Evolutionary conservation across 208 protist species (phyloP), one percentile per base, ranked within the genome.

Genomic region (Porcisia hertigi): DNA sequence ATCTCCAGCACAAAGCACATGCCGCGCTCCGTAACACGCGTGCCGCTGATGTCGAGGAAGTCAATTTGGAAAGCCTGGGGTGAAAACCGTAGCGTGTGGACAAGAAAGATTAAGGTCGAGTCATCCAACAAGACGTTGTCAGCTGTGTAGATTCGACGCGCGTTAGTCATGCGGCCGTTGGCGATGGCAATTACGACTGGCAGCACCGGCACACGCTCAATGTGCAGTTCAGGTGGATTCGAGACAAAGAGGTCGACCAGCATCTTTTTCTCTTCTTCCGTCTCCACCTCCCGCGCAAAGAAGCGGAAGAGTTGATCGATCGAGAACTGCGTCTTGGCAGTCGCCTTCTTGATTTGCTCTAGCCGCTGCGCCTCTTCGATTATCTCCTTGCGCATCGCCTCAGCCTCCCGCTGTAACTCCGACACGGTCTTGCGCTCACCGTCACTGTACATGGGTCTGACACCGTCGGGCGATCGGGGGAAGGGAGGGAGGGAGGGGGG

Each of bases 381-480:
- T 55, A 95, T 94, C 36, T 84, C 78, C 39, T 75, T 87, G 39
- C 86, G 85, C 62, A 79, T 91, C 54, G 84, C 82, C 74, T 91
- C 85, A 1, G 91, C 90, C 76, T 90, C 88, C 5, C 93, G 87
- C 72, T 92, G 88, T 60, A 95, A 82, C 84, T 95, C 90, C 63
- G 91, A 95, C 57, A 97, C 81, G 12, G 93, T 97, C 81, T 97
- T 93, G 1, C 89, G 82, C 36, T 93, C 81, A 20, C 93, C 93
- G 83, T 97, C 91, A 67, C 91, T 93, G 75, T 97, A 97, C 93
- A 97, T 97, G 63, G 30, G 16, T 57, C 25, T 20, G 7, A 52
- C 14, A 16, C 66, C 23, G 47, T 43, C 30, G 6, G 16, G 8
- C 1, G 8, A 49, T n/a, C 47, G 9, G 60, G 8, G 36, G 59